phyloP scores from a whole-genome alignment of 1,139 yeast species.

The Petasospora fabianii region DNA sequence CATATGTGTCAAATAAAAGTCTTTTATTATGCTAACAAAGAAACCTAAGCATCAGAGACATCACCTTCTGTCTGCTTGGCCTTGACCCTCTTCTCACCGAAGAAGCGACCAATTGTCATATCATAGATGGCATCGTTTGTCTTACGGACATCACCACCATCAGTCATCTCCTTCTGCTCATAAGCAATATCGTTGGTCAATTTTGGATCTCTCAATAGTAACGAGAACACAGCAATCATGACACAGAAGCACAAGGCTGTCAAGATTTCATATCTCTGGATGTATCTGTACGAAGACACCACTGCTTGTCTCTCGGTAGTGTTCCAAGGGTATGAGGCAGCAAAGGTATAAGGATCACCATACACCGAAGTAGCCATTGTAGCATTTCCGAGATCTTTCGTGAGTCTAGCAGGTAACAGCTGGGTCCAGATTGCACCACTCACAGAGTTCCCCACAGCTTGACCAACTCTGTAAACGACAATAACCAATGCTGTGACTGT shows the following conservation, averaged over 20 bases:
- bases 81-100: too few relatives aligned
- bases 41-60: too few relatives aligned
- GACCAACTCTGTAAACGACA: constrained; percentile 55
- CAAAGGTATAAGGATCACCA: constrained; percentile 47
- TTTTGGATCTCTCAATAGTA: constrained; percentile 54
- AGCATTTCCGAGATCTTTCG: constrained; percentile 23
- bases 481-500: constrained; percentile 53
- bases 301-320: constrained; percentile 54
- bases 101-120: background rate
- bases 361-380: constrained; percentile 49
- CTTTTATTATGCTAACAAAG: too few relatives aligned
- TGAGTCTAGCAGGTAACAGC: constrained; percentile 29
- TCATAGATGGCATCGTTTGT: background rate
- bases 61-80: too few relatives aligned
- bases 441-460: constrained; percentile 45
- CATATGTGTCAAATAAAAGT: too few relatives aligned
- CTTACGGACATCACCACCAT: constrained; percentile 38
- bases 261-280: constrained; percentile 55
- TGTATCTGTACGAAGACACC: constrained; percentile 54
- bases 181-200: constrained; percentile 27
- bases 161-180: constrained; percentile 29
- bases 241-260: constrained; percentile 55
- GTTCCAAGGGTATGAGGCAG: constrained; percentile 51
- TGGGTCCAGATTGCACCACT: constrained; percentile 69
- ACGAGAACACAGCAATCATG: constrained; percentile 45